phyloP scores from a whole-genome alignment of 768 basidiomycete genomes.

The Peribolospora baueri region DNA sequence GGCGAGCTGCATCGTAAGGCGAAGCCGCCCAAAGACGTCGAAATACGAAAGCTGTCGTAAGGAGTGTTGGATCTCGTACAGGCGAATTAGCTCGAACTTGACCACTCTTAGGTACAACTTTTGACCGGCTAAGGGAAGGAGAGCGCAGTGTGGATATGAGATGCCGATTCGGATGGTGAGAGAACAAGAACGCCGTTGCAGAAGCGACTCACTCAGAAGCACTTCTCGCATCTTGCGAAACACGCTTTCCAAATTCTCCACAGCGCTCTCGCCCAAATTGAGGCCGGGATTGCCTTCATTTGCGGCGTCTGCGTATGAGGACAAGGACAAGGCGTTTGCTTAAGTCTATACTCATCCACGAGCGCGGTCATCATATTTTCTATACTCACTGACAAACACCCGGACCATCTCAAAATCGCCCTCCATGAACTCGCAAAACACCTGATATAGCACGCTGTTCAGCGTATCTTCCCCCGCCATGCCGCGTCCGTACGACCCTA shows the following conservation, averaged over 20 bases:
- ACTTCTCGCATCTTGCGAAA: slow-evolving; percentile 48
- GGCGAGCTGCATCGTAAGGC: slow-evolving; percentile 50
- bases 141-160: slow-evolving; percentile 26
- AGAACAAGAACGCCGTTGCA: background rate
- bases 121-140: slow-evolving; percentile 23
- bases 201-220: slow-evolving; percentile 34
- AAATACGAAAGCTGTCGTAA: slow-evolving; percentile 54
- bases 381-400: slow-evolving; percentile 38
- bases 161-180: slow-evolving; percentile 4
- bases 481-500: no score
- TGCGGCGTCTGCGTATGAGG: slow-evolving; percentile 32
- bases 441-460: slow-evolving; percentile 41
- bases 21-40: slow-evolving; percentile 47
- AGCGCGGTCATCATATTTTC: background rate
- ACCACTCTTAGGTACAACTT: slow-evolving; percentile 52
- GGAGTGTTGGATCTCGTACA: slow-evolving; percentile 57
- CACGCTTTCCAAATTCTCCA: slow-evolving; percentile 45
- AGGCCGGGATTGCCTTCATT: slow-evolving; percentile 59
- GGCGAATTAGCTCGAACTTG: slow-evolving; percentile 42
- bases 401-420: slow-evolving; percentile 71
- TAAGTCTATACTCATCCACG: background rate
- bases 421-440: slow-evolving; percentile 59
- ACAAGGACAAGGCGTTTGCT: background rate
- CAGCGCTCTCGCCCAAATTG: slow-evolving; percentile 49
- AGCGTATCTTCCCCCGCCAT: slow-evolving; percentile 48